phyloP scores from a whole-genome alignment of 345 rosid genomes.

The Syzygium grande region DNA sequence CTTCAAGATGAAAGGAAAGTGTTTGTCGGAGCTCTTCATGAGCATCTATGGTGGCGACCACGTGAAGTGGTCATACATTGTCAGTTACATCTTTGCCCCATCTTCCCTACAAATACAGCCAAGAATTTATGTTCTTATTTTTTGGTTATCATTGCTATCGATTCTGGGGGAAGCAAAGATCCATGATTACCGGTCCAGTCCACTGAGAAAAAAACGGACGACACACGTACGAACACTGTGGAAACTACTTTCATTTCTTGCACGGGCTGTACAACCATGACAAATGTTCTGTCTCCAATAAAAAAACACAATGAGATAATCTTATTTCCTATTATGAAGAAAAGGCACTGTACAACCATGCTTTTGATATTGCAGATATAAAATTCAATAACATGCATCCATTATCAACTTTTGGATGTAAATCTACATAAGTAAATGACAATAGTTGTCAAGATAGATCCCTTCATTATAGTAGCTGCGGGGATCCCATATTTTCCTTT shows the following conservation, averaged over 20 bases:
- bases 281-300: too few relatives aligned
- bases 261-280: not conserved
- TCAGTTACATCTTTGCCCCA: not conserved
- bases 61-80: not conserved
- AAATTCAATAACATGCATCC: not conserved
- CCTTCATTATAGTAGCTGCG: constrained; percentile 33
- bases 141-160: too few relatives aligned
- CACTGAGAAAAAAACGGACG: not conserved
- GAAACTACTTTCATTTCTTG: not conserved
- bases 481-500: constrained; percentile 66
- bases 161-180: not conserved
- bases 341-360: not conserved
- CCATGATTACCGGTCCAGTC: not conserved
- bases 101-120: not conserved
- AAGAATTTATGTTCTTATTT: too few relatives aligned
- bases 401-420: not conserved
- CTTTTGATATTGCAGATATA: not conserved
- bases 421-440: constrained; percentile 11
- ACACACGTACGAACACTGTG: not conserved
- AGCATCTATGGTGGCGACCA: not conserved
- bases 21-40: not conserved
- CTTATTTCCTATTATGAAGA: not conserved
- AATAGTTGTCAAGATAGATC: constrained; percentile 19
- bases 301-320: too few relatives aligned
- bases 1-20: not conserved